Base-by-base conservation (phyloP, 1,284 basidiomycete species). In the Cutaneotrichosporon sp. region DNA sequence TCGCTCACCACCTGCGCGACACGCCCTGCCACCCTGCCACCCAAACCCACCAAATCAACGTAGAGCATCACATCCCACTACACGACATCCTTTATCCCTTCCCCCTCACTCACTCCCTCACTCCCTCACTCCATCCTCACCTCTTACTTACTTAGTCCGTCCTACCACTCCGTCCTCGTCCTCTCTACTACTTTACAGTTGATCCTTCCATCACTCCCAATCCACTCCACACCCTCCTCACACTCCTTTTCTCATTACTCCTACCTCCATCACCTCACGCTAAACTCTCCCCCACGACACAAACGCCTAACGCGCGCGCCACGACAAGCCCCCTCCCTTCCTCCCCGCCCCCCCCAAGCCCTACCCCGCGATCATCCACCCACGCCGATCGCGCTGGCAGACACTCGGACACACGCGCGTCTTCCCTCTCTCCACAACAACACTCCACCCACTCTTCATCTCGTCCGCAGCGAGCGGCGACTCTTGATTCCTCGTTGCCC, bases 401-500 rank as follows among this genome's bases (percentile, higher is more conserved):
- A 42, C 38, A 42, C 38, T 42, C 38, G 38, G 38, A 42, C 38
- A 42, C 38, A 42, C 38, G 38, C 38, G 38, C 38, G 18, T 18
- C 38, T 6, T 18, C 38, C 18, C n/a, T n/a, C 18, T n/a, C 38
- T 42, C 38, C 18, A 42, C 16, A 42, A 13, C 13, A 42, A n/a
- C 38, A 42, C 38, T 42, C 38, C 24, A 47, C n/a, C n/a, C n/a
- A n/a, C n/a, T n/a, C n/a, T 27, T 18, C 46, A 47, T 18, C 27
- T 47, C 46, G 18, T 13, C 46, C 24, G 13, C 10, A 24, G 4
- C 29, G 29, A 29, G 29, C 27, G 24, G 46, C 24, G 18, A 18
- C 31, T 52, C 50, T 52, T 36, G 50, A 52, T 33, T 20, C 16
- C 36, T 29, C 25, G 22, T 42, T 36, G 36, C 53, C 20, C 33